phyloP scores from a whole-genome alignment of 176 grass and related monocot species.

The Dactylis glomerata region DNA sequence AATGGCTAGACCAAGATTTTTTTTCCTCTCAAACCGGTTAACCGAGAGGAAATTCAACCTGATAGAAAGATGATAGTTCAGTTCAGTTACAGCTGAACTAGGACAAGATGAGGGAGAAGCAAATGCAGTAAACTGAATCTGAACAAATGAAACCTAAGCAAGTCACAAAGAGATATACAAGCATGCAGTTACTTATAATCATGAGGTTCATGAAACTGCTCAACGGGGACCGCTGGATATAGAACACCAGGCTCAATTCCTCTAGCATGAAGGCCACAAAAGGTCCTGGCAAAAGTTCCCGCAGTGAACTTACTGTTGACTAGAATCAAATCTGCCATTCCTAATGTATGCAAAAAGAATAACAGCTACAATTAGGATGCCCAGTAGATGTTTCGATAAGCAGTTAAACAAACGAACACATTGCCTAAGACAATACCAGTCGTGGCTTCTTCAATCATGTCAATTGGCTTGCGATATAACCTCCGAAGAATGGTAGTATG shows the following conservation, averaged over 20 bases:
- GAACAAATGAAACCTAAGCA: constrained; percentile 13
- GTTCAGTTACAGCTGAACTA: not conserved
- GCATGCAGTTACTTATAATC: constrained; percentile 80
- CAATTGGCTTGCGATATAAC: constrained; percentile 85
- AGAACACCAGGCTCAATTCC: constrained; percentile 69
- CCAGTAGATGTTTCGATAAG: not conserved
- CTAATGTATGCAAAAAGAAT: constrained; percentile 39
- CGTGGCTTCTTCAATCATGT: constrained; percentile 87
- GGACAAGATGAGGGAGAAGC: not conserved
- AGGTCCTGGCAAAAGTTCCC: constrained; percentile 77
- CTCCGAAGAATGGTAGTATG: constrained; percentile 77
- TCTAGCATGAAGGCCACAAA: constrained; percentile 58
- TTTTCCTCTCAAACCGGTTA: constrained; percentile 98
- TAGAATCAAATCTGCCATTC: constrained; percentile 93
- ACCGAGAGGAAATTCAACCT: constrained; percentile 97
- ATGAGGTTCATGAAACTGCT: constrained; percentile 71
- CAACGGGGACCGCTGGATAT: constrained; percentile 83
- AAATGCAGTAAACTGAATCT: not conserved
- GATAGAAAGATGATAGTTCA: constrained; percentile 17
- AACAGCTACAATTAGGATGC: not conserved
- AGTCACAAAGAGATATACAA: constrained; percentile 57
- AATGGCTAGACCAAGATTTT: constrained; percentile 87
- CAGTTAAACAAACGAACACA: constrained; percentile 6
- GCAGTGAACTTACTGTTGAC: constrained; percentile 96
- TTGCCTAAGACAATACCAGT: constrained; percentile 53